Percentiles rank a stretch among this genome's conserved stretches.
Evolutionary conservation across 345 rosid genomes (phyloP).

Genomic region (Citrus cavaleriei): DNA sequence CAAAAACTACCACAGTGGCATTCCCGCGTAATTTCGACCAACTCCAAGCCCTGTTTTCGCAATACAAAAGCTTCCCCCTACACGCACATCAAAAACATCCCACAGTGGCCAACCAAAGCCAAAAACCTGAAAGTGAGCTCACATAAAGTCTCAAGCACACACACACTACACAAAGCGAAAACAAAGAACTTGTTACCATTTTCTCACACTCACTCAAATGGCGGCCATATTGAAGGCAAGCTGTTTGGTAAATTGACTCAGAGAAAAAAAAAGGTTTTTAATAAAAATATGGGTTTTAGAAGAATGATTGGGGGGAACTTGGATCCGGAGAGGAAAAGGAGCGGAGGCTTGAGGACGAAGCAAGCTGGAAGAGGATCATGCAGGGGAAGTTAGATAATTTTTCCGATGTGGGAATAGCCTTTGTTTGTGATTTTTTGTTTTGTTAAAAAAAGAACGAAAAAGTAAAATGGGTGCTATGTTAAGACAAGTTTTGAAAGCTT

Average conservation of each 20-base stretch:
- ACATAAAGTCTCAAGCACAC: conserved; percentile 2
- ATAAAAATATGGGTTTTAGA: conserved; percentile 59
- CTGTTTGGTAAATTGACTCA: neutral
- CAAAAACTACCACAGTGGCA: conserved; percentile 33
- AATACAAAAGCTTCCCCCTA: neutral
- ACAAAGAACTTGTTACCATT: too few relatives aligned
- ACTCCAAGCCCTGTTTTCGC: conserved; percentile 14
- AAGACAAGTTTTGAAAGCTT: conserved; percentile 73
- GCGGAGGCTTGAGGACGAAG: conserved; percentile 91
- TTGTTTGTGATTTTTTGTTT: conserved; percentile 7
- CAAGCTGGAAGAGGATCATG: conserved; percentile 99
- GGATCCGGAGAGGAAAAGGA: conserved; percentile 92
- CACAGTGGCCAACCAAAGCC: neutral
- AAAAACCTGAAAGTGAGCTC: conserved; percentile 16
- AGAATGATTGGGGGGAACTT: conserved; percentile 59
- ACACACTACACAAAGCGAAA: neutral
- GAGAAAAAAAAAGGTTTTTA: neutral
- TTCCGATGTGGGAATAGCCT: conserved; percentile 18
- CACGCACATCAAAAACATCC: neutral
- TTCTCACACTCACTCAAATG: neutral
- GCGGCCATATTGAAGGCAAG: neutral
- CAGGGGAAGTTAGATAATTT: conserved; percentile 80
- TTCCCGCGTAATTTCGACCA: conserved; percentile 16
- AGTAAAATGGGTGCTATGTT: conserved; percentile 64
- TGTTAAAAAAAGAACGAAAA: neutral